Conservation (phyloP, 2,329 filamentous ascomycete genomes). For the Beauveria scarabaeidicola region DNA sequence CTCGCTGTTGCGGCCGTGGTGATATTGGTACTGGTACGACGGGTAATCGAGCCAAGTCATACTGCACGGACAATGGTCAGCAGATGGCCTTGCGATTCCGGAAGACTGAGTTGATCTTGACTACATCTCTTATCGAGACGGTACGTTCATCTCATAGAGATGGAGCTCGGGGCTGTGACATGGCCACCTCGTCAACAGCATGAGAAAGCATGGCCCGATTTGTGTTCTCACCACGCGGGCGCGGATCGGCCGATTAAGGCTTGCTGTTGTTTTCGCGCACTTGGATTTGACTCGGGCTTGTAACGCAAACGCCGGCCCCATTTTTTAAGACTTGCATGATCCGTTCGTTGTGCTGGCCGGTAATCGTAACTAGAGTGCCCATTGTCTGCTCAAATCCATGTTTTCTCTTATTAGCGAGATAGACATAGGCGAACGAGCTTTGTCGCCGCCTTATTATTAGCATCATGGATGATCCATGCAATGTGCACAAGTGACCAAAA, state of each 20-base stretch:
- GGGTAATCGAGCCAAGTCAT: background rate
- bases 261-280: background rate
- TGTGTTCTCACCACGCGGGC: background rate
- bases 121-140: background rate
- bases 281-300: background rate
- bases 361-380: background rate
- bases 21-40: too few relatives aligned
- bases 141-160: background rate
- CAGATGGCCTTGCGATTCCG: background rate
- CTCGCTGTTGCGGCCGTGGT: conserved; percentile 5
- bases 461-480: background rate
- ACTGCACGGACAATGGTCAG: background rate
- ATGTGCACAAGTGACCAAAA: background rate
- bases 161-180: background rate
- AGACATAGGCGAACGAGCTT: background rate
- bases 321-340: background rate
- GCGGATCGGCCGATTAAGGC: conserved; percentile 2
- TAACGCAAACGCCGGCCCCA: background rate
- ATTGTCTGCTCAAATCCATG: background rate
- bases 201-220: background rate
- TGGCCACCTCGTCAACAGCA: background rate
- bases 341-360: background rate
- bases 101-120: background rate
- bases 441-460: background rate
- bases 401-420: background rate